Evolutionary conservation across 768 basidiomycete species (phyloP).

Genomic region (Thelephora ganbajun): DNA sequence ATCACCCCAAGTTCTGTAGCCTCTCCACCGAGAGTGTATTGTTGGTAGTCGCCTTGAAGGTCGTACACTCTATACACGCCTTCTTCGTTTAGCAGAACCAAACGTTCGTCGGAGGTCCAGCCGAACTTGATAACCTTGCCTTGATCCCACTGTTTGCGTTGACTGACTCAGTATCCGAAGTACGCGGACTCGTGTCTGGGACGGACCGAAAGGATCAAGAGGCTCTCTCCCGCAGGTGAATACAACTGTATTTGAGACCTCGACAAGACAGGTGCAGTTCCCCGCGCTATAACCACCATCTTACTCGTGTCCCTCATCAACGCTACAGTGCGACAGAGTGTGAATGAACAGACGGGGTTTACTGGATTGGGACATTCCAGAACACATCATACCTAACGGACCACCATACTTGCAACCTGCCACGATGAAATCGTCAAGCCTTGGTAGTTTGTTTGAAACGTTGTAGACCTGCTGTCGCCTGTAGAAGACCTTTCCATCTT

Average conservation of each 20-base stretch:
- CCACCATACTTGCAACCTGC: constrained; percentile 81
- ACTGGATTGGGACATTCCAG: background rate
- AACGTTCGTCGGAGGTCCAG: constrained; percentile 70
- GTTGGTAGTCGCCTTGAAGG: constrained; percentile 72
- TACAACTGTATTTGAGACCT: constrained; percentile 82
- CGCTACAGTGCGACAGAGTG: constrained; percentile 31
- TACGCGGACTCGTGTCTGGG: constrained; percentile 28
- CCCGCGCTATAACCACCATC: constrained; percentile 54
- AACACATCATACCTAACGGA: constrained; percentile 52
- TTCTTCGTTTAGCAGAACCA: constrained; percentile 83
- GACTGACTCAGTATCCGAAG: background rate
- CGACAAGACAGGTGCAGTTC: constrained; percentile 33
- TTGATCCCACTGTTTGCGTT: constrained; percentile 72
- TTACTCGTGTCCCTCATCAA: constrained; percentile 78
- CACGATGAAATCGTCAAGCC: constrained; percentile 66
- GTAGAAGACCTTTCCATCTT: constrained; percentile 80
- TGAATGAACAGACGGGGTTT: background rate
- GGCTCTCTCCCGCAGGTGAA: constrained; percentile 69
- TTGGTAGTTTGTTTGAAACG: constrained; percentile 62
- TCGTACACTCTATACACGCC: constrained; percentile 86
- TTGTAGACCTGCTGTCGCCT: constrained; percentile 74
- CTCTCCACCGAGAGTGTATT: constrained; percentile 74
- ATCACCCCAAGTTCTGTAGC: constrained; percentile 72
- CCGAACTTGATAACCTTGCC: constrained; percentile 70
- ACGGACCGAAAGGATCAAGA: constrained; percentile 40